A percentile compares a stretch with the other conserved stretches of the same genome.
These are phyloP conservation scores for Acanthamoeba pearcei DNA, from an alignment of 208 protist genomes.

Conservation along the genomic window DNA sequence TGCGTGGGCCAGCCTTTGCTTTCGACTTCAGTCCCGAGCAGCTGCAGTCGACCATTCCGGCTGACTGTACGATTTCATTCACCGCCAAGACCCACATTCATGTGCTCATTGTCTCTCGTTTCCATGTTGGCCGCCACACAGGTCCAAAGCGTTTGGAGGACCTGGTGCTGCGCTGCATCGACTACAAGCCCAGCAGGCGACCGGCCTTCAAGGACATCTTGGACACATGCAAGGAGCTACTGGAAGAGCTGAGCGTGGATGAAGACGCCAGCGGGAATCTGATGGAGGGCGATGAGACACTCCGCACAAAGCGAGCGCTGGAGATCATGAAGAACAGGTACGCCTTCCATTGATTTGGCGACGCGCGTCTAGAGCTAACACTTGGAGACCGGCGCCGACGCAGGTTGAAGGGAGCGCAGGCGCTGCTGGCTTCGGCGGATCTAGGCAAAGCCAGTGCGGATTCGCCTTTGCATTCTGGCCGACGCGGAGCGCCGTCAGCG, in stretches of 20 bases:
- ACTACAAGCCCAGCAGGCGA: not conserved
- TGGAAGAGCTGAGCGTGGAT: not conserved
- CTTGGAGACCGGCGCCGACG: not conserved
- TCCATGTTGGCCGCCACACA: not conserved
- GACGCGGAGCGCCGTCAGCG: not conserved
- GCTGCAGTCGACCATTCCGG: not conserved
- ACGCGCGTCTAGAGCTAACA: not conserved
- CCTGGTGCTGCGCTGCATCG: not conserved
- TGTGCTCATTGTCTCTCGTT: not conserved
- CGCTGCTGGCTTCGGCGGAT: not conserved
- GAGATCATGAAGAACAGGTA: not conserved
- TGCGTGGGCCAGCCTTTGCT: not conserved
- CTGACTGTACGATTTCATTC: not conserved
- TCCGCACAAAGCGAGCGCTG: not conserved
- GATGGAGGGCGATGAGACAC: not conserved
- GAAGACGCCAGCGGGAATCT: not conserved
- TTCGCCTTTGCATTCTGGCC: not conserved
- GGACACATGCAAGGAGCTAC: not conserved
- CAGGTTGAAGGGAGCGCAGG: not conserved
- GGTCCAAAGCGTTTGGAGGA: not conserved
- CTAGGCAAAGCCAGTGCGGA: not conserved
- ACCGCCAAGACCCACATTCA: not conserved
- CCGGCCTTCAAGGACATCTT: not conserved
- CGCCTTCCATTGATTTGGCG: no score
- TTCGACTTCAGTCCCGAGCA: conserved; percentile 29